These are phyloP conservation scores for Colletotrichum sp. DNA, from an alignment of 2,329 filamentous ascomycete species.

Conservation along the genomic window DNA sequence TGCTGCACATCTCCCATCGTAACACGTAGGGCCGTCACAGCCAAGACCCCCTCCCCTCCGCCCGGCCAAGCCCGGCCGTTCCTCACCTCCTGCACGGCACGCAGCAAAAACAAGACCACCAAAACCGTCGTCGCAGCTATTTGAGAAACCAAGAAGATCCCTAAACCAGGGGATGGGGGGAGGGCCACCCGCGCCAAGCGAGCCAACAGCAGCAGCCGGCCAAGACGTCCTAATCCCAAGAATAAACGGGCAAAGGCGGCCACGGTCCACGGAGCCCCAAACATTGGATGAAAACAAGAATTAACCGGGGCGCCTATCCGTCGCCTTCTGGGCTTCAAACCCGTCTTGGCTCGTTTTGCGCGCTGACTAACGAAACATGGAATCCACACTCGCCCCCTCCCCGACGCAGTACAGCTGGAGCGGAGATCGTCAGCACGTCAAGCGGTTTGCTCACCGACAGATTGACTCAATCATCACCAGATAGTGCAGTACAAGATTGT, in stretches of 20 bases:
- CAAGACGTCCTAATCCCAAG: neutral
- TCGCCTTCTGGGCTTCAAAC: neutral
- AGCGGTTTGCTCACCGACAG: slow-evolving; percentile 2
- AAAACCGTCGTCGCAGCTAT: neutral
- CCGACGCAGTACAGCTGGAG: neutral
- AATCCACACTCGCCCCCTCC: neutral
- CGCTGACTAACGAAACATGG: neutral
- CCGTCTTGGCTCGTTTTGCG: neutral
- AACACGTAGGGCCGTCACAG: neutral
- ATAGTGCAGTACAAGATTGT: neutral
- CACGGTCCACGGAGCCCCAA: neutral
- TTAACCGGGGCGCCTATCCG: neutral
- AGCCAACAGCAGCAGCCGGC: neutral
- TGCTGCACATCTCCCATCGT: neutral
- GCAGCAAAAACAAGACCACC: neutral
- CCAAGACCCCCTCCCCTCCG: neutral
- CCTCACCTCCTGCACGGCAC: neutral
- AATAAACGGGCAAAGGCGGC: neutral
- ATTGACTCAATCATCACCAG: neutral
- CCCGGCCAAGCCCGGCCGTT: neutral
- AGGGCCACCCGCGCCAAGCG: neutral
- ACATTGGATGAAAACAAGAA: neutral
- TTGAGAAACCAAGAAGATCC: neutral
- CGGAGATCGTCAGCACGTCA: neutral
- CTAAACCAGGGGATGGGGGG: neutral